Evolutionary conservation across 2,329 filamentous ascomycete species (phyloP).

Genomic region (Pseudocercospora cruenta): DNA sequence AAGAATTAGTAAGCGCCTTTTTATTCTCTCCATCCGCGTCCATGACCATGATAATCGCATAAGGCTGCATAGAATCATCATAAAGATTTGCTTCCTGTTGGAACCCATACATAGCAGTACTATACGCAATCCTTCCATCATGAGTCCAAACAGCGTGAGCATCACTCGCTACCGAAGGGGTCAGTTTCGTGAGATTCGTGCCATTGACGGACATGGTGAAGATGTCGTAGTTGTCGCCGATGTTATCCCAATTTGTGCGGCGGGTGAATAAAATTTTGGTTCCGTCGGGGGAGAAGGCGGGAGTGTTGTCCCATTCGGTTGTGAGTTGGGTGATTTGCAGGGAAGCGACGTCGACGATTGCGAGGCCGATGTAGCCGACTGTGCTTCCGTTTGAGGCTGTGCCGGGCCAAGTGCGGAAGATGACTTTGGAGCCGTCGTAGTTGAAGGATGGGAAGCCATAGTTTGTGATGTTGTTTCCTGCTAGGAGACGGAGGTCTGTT

Average conservation of each 20-base stretch:
- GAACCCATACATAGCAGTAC: slow-evolving; percentile 10
- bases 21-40: slow-evolving; percentile 17
- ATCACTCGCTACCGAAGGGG: slow-evolving; percentile 3
- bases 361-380: neutral
- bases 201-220: slow-evolving; percentile 10
- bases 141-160: slow-evolving; percentile 16
- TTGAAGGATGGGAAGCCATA: slow-evolving; percentile 6
- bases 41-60: slow-evolving; percentile 15
- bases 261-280: slow-evolving; percentile 14
- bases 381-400: neutral
- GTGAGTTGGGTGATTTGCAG: neutral
- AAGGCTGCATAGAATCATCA: slow-evolving; percentile 12
- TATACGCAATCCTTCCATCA: slow-evolving; percentile 11
- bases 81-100: slow-evolving; percentile 5
- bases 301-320: slow-evolving; percentile 7
- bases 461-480: neutral
- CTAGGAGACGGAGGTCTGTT: neutral
- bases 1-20: slow-evolving; percentile 10
- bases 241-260: slow-evolving; percentile 4
- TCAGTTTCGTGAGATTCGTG: slow-evolving; percentile 10
- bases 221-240: slow-evolving; percentile 11
- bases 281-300: slow-evolving; percentile 13
- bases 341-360: slow-evolving; percentile 2
- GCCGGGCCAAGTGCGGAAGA: slow-evolving; percentile 6
- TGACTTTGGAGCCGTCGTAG: slow-evolving; percentile 8